Conservation (phyloP, 2,329 filamentous ascomycete genomes). For the Penicillium frequentans region DNA sequence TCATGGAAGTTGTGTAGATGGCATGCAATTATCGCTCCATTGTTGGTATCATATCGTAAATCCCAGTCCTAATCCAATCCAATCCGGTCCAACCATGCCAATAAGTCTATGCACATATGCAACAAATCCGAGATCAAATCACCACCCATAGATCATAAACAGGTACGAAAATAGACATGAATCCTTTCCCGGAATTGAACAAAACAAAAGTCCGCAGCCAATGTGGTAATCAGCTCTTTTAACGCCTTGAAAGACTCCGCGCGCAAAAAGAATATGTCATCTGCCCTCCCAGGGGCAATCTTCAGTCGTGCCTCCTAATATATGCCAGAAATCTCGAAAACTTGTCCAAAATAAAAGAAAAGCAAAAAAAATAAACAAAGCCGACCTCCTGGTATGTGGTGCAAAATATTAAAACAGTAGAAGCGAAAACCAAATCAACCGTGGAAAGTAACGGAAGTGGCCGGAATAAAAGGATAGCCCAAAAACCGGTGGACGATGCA, state of each 20-base stretch:
- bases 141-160: conserved; percentile 14
- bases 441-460: not conserved
- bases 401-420: conserved; percentile 25
- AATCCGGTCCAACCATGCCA: conserved; percentile 14
- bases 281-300: conserved; percentile 15
- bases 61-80: conserved; percentile 11
- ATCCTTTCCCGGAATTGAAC: conserved; percentile 3
- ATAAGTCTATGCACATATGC: conserved; percentile 17
- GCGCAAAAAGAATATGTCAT: conserved; percentile 14
- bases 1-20: not conserved
- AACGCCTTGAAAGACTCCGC: conserved; percentile 11
- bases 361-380: conserved; percentile 6
- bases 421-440: conserved; percentile 10
- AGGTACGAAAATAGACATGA: conserved; percentile 5
- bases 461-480: not conserved
- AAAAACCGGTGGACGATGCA: conserved; percentile 13
- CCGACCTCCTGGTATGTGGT: conserved; percentile 13
- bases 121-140: conserved; percentile 11
- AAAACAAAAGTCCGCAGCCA: not conserved
- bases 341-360: conserved; percentile 6
- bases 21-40: conserved; percentile 12
- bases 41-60: conserved; percentile 25
- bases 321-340: conserved; percentile 14
- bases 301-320: conserved; percentile 21
- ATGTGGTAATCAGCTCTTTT: not conserved